Base-by-base conservation (phyloP, 2,329 filamentous ascomycete species). In the Diaporthe citri region DNA sequence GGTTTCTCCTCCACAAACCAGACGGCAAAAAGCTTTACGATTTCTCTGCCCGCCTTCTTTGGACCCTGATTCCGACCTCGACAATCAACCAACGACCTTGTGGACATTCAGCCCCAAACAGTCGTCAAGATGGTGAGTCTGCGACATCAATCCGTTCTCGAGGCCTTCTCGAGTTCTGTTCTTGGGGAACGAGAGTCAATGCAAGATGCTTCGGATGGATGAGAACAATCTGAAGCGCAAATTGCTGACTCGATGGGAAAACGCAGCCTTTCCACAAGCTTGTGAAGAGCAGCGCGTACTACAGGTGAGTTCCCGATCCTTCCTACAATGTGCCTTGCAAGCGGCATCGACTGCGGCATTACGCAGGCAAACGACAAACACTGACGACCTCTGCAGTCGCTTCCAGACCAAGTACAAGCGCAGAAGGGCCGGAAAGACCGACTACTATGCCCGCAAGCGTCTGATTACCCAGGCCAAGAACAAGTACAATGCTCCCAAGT, bases 361-460 rank as follows among this genome's bases (percentile, higher is more conserved):
- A 56, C 51, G 52, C 46, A 52, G 10, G 17, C 39, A 28, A 43
- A 28, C 36, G 22, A 17, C 34, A 55, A 28, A 55, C 48, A 57
- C 76, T 77, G 41, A 77, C 72, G 39, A 22, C 69, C 59, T 34
- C 73, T 57, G 73, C 86, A 98, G 96, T 87, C 95, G 97, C 89
- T 99, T 94, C 93, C 97, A 99, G 92, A 98, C 97, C 86, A 99
- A 99, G 94, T 99, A 98, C 94, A 97, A 95, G 92, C 96, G 97
- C 87, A 93, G 97, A 88, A 93, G 95, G 82, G 86, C 93, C 84
- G 97, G 97, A 86, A 99, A 99, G 94, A 99, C 97, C 90, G 97
- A 99, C 88, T 99, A 99, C 95, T 98, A 98, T 88, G 97, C 97
- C 86, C 96, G 97, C 88, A 98, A 98, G 95, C 94, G 97, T 85